A percentile compares a stretch with the other conserved stretches of the same genome.
These are phyloP conservation scores for Panaeolus cyanescens DNA, from an alignment of 768 basidiomycete species.

Conservation along the genomic window DNA sequence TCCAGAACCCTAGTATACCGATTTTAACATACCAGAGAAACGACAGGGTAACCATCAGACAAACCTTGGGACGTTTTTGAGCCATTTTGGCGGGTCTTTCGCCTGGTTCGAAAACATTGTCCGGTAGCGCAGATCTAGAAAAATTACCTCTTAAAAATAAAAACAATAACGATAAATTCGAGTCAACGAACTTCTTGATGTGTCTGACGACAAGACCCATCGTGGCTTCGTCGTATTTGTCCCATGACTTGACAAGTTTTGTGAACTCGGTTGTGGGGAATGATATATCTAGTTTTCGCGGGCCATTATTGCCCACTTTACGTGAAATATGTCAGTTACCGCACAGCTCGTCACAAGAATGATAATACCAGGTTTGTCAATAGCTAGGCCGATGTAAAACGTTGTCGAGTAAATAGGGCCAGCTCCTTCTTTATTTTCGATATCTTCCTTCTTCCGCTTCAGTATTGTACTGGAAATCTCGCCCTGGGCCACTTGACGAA, in stretches of 20 bases:
- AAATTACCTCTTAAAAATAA: conserved; percentile 3
- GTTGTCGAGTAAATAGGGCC: conserved; percentile 92
- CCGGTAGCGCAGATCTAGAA: conserved; percentile 70
- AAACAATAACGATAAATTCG: background rate
- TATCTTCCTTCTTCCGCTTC: conserved; percentile 77
- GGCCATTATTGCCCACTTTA: conserved; percentile 74
- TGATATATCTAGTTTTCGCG: conserved; percentile 90
- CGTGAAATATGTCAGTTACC: conserved; percentile 9
- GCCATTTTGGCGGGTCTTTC: conserved; percentile 73
- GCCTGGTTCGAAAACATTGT: conserved; percentile 80
- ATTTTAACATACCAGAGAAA: conserved; percentile 12
- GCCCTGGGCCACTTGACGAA: conserved; percentile 85
- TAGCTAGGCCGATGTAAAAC: conserved; percentile 93
- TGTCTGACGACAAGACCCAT: conserved; percentile 97
- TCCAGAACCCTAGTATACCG: conserved; percentile 52
- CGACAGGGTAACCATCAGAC: conserved; percentile 13
- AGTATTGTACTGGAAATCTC: conserved; percentile 74
- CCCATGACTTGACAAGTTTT: conserved; percentile 93
- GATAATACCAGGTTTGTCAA: conserved; percentile 80
- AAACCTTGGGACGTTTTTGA: conserved; percentile 77
- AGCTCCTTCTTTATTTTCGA: conserved; percentile 73
- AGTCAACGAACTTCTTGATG: conserved; percentile 77
- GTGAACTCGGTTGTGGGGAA: conserved; percentile 96
- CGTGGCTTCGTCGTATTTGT: conserved; percentile 84
- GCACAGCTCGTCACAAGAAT: conserved; percentile 9